phyloP scores from a whole-genome alignment of 768 basidiomycete species.

The Lentinula edodes region DNA sequence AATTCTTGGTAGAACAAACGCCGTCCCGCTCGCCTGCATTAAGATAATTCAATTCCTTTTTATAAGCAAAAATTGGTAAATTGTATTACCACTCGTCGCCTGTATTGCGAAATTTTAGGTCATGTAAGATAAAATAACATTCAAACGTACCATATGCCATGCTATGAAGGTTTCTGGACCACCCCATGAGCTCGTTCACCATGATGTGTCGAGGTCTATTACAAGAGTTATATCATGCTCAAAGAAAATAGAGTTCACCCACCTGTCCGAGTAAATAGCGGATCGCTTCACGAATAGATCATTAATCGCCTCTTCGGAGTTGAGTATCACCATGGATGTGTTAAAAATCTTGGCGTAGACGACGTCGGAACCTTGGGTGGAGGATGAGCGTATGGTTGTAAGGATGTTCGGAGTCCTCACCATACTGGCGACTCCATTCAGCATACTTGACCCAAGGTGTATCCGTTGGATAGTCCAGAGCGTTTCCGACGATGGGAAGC shows the following conservation, averaged over 20 bases:
- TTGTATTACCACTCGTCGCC: constrained; percentile 12
- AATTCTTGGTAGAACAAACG: constrained; percentile 19
- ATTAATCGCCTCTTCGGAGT: constrained; percentile 22
- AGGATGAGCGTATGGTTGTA: neutral
- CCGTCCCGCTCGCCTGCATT: constrained; percentile 18
- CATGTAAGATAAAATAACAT: neutral
- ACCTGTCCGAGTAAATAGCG: constrained; percentile 30
- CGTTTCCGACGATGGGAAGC: constrained; percentile 19
- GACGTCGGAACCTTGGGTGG: constrained; percentile 18
- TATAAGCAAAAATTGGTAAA: neutral
- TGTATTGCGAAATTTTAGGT: neutral
- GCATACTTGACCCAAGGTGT: constrained; percentile 15
- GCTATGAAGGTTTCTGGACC: constrained; percentile 11
- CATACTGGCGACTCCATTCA: constrained; percentile 14
- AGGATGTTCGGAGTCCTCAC: constrained; percentile 3
- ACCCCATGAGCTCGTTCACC: constrained; percentile 16
- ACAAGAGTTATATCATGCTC: neutral
- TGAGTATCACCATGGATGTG: constrained; percentile 24
- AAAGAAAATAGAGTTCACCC: neutral
- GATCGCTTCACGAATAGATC: constrained; percentile 31
- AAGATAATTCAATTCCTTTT: no score
- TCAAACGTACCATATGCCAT: constrained; percentile 14
- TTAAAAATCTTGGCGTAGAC: constrained; percentile 19
- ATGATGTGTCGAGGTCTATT: constrained; percentile 9
- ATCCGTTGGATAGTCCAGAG: constrained; percentile 13